Base-by-base conservation (phyloP, 202 grass and related monocot genomes). In the Schoenoplectus tabernaemontani region DNA sequence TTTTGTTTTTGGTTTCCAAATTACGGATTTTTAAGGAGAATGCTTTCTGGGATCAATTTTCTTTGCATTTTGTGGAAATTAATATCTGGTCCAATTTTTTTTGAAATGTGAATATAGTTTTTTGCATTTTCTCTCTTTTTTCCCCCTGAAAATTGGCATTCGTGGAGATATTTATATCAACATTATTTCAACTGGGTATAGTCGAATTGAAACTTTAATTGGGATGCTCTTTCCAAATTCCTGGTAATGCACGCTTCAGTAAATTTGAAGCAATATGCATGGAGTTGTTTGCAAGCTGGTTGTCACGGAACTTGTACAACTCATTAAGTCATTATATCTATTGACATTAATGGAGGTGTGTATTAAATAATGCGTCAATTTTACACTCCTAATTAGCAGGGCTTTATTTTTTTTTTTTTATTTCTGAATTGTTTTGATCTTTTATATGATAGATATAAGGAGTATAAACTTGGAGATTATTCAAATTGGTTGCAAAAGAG, bases 381-480 rank as follows among this genome's bases (percentile, higher is more conserved):
- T 0, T 64, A 38, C 13, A 37, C 23, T 42, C 32, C 3, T 59
- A 26, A 5, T 28, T 28, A 79, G 3, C 4, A 12, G 10, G 17
- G 22, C 46, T 42, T 79, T 24, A 0, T 0, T 42, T 3, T 37
- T 57, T 24, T 8, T 46, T 63, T 51, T 33, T 51, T 4, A 12
- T 39, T 65, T 3, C 5, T 17, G 2, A 73, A 54, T 34, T 34
- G 24, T n/a, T n/a, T 80, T 80, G 41, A 16, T 33, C 23, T 80
- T 65, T 30, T n/a, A 19, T 62, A 36, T 43, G 41, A 48, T 24
- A 80, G 78, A 51, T 99, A 86, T 81, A 93, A 76, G 88, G 96
- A 99, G 83, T 99, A 99, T 85, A 88, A 84, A 54, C 91, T 99
- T 51, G 92, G 85, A 5, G 96, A 92, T 41, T 95, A 95, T 84